Base-by-base conservation (phyloP, 2,329 filamentous ascomycete species). In the Neonectria punicea region DNA sequence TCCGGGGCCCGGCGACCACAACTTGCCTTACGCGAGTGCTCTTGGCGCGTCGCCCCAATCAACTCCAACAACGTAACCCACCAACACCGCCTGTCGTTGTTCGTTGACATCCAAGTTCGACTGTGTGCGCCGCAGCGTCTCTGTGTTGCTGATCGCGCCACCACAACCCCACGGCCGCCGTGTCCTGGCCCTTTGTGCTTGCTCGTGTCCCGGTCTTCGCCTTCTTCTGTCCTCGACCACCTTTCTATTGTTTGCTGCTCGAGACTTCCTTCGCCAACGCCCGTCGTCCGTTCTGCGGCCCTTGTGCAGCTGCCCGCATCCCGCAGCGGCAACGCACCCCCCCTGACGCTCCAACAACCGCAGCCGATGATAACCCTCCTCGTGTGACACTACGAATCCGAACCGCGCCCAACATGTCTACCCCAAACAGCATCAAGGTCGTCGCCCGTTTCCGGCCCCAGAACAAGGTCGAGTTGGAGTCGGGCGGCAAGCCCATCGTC, bases 401-500 rank as follows among this genome's bases (percentile, higher is more conserved):
- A 50, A 55, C 64, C 28, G 55, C 69, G 66, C 63, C 66, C 70
- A 73, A 73, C 79, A 87, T 86, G 85, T 87, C 86, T 78, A 82
- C 84, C 80, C 83, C 83, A 74, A 89, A 89, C 78, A 90, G 85
- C 77, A 91, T 92, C 85, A 91, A 88, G 93, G 96, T 99, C 80
- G 94, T 99, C 80, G 95, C 95, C 85, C 93, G 96, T 77, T 99
- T 99, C 84, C 90, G 96, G 78, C 96, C 96, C 75, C 95, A 98
- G 83, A 99, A 99, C 86, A 93, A 93, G 84, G 83, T 96, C 80
- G 96, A 99, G 85, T 86, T 97, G 78, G 90, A 91, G 67, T 94
- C 92, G 77, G 94, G 94, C 80, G 95, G 95, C 80, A 91, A 96
- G 82, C 92, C 94, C 68, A 95, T 99, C 73, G 96, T 99, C 69